phyloP scores from a whole-genome alignment of 2,329 filamentous ascomycete species.

The Cercospora sp. region DNA sequence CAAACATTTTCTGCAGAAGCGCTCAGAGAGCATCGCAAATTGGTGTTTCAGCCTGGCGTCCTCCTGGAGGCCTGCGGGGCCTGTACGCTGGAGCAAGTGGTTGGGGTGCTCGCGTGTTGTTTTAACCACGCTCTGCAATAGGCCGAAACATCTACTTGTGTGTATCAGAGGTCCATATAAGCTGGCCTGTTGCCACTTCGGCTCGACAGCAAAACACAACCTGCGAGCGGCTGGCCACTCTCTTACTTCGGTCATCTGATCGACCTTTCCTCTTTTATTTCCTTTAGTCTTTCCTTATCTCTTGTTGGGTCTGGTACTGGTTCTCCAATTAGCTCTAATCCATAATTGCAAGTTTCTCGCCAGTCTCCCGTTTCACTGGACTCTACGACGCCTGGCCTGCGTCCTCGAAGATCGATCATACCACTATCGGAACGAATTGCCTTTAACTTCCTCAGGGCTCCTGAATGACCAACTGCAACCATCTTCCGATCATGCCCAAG shows the following conservation, averaged over 20 bases:
- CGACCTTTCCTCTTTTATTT: slow-evolving; percentile 33
- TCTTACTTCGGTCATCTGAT: slow-evolving; percentile 14
- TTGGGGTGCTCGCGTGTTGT: slow-evolving; percentile 13
- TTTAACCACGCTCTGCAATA: slow-evolving; percentile 20
- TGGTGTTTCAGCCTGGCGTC: slow-evolving; percentile 26
- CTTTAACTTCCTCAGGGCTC: neutral
- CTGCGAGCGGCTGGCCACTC: slow-evolving; percentile 14
- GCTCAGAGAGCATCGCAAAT: slow-evolving; percentile 20
- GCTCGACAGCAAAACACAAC: slow-evolving; percentile 7
- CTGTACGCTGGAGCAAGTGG: neutral
- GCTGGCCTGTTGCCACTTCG: slow-evolving; percentile 15
- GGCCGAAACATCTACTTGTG: neutral
- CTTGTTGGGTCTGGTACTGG: slow-evolving; percentile 37
- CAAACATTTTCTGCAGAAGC: slow-evolving; percentile 20
- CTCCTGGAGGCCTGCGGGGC: slow-evolving; percentile 15
- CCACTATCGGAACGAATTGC: neutral
- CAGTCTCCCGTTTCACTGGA: neutral
- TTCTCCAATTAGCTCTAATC: slow-evolving; percentile 22
- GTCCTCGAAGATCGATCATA: neutral
- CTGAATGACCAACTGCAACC: slow-evolving; percentile 31
- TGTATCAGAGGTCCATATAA: slow-evolving; percentile 28
- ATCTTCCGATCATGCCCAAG: slow-evolving; percentile 48
- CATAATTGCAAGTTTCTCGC: slow-evolving; percentile 22
- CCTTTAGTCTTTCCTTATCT: slow-evolving; percentile 36
- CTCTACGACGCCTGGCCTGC: neutral